These are phyloP conservation scores for Discostella stelligeroides DNA, from an alignment of 108 stramenopile species.

Conservation along the genomic window DNA sequence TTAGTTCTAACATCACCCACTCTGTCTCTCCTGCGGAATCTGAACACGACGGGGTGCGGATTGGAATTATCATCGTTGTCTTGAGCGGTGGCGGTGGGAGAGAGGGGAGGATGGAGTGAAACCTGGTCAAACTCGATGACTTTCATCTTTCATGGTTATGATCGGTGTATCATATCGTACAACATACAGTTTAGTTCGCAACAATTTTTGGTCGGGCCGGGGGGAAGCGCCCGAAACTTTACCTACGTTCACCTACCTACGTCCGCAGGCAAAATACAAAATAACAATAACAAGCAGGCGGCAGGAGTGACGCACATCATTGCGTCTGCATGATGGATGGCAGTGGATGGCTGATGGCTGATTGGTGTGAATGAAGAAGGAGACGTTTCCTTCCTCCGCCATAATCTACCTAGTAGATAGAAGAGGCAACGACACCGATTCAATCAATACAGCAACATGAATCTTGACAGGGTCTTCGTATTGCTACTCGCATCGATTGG, in stretches of 20 bases:
- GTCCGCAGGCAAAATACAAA: too few species aligned
- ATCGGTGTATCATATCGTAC: too few species aligned
- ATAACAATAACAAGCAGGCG: too few species aligned
- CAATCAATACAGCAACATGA: neutral
- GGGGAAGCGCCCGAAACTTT: neutral
- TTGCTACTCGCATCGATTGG: constrained; percentile 17
- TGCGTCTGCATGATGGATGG: too few species aligned
- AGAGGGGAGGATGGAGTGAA: neutral
- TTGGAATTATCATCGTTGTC: constrained; percentile 39
- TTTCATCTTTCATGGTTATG: too few species aligned
- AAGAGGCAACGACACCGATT: neutral
- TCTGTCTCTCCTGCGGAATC: constrained; percentile 45
- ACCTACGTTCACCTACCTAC: too few species aligned
- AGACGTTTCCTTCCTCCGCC: neutral
- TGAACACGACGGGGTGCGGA: constrained; percentile 19
- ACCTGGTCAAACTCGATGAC: too few species aligned
- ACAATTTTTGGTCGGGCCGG: neutral
- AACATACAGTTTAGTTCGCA: neutral
- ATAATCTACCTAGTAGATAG: neutral
- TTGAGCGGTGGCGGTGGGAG: neutral
- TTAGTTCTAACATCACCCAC: constrained; percentile 79
- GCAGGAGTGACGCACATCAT: too few species aligned
- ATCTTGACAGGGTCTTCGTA: constrained; percentile 25
- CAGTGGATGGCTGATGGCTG: too few species aligned
- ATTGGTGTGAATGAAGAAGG: too few species aligned